Conservation (phyloP, 345 rosid species). For the Eucalyptus rudis region DNA sequence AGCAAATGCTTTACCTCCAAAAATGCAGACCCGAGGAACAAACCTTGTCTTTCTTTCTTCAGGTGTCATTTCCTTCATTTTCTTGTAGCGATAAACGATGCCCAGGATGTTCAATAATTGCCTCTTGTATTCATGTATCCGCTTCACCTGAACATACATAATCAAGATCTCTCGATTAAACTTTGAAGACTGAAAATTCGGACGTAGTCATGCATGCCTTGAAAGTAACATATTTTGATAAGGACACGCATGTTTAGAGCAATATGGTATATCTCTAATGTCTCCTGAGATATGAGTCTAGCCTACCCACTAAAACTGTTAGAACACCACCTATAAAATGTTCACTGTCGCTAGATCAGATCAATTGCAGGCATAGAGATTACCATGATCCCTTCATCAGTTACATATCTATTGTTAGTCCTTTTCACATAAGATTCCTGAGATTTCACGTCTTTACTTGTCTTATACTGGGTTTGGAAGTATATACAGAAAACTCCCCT, state of each 20-base stretch:
- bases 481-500: background rate
- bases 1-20: constrained; percentile 46
- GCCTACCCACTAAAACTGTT: background rate
- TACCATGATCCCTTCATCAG: background rate
- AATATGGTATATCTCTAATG: background rate
- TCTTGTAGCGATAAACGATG: constrained; percentile 28
- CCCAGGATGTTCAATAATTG: constrained; percentile 34
- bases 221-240: background rate
- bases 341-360: background rate
- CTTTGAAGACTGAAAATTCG: background rate
- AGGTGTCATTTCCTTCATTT: constrained; percentile 33
- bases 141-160: constrained; percentile 14
- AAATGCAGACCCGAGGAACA: constrained; percentile 34
- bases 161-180: background rate
- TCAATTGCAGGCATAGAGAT: background rate
- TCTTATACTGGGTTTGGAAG: background rate
- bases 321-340: background rate
- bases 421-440: background rate
- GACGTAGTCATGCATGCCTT: background rate
- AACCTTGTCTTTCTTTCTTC: constrained; percentile 12
- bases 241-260: background rate
- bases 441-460: background rate
- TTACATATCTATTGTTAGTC: background rate
- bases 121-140: constrained; percentile 43
- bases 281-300: background rate